Conservation (phyloP, 2,329 filamentous ascomycete species). For the Alternaria solani region DNA sequence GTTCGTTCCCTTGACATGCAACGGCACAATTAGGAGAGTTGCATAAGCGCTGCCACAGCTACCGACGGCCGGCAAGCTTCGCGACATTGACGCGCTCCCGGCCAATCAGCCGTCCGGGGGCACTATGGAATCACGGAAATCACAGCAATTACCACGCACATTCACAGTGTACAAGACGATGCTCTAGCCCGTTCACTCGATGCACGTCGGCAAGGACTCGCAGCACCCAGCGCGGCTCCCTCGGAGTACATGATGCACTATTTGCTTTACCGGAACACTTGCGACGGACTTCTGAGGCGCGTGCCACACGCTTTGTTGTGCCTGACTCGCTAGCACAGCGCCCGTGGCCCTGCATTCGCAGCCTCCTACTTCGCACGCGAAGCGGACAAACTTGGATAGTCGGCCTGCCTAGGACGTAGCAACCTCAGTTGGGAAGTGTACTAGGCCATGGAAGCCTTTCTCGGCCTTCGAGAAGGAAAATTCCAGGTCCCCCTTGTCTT, state of each 20-base stretch:
- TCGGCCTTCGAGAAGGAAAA: slow-evolving; percentile 11
- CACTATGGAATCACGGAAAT: slow-evolving; percentile 1
- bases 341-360: slow-evolving; percentile 14
- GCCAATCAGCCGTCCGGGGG: slow-evolving; percentile 12
- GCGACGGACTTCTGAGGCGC: slow-evolving; percentile 11
- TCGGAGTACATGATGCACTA: slow-evolving; percentile 4
- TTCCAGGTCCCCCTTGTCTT: slow-evolving; percentile 11
- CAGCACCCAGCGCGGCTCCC: background rate
- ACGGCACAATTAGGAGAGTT: slow-evolving; percentile 17
- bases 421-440: slow-evolving; percentile 13
- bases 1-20: slow-evolving; percentile 17
- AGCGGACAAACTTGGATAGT: background rate
- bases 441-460: slow-evolving; percentile 13
- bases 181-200: background rate
- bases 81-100: slow-evolving; percentile 18
- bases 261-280: slow-evolving; percentile 21
- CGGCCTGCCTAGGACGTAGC: background rate
- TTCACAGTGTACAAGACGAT: background rate
- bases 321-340: slow-evolving; percentile 30
- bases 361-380: slow-evolving; percentile 10
- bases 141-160: background rate
- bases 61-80: slow-evolving; percentile 1
- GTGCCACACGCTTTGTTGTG: slow-evolving; percentile 19
- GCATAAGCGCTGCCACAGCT: slow-evolving; percentile 23
- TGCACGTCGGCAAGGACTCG: background rate